phyloP scores from a whole-genome alignment of 495 filamentous ascomycete species.

The Xylaria intraflava region DNA sequence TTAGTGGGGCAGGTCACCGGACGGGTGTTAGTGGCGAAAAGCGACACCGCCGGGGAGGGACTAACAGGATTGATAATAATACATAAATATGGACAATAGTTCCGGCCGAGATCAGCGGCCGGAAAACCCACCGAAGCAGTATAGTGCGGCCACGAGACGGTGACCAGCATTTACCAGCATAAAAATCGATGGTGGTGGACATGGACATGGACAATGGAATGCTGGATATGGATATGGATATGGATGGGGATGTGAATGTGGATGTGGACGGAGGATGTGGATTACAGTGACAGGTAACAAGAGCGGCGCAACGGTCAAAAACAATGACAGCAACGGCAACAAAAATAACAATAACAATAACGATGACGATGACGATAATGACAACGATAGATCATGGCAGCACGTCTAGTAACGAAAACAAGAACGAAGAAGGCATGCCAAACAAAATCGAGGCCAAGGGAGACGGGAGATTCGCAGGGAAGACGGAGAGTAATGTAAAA shows the following conservation, averaged over 20 bases:
- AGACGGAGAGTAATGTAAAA: not conserved
- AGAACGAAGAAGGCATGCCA: not conserved
- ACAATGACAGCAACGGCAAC: not conserved
- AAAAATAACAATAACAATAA: not conserved
- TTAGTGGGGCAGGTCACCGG: conserved; percentile 31
- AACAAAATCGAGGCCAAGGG: not conserved
- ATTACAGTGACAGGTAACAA: not conserved
- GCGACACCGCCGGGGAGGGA: conserved; percentile 20
- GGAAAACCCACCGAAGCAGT: conserved; percentile 13
- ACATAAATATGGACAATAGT: conserved; percentile 8
- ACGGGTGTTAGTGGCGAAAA: conserved; percentile 33
- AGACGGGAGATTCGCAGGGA: not conserved
- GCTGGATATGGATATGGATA: not conserved
- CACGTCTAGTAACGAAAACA: not conserved
- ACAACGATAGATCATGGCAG: too few species aligned
- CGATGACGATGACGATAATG: not conserved
- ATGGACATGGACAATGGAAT: too few species aligned
- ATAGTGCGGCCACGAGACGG: conserved; percentile 11
- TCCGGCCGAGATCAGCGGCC: conserved; percentile 15
- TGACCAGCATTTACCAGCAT: conserved; percentile 13
- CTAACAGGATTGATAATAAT: conserved; percentile 10
- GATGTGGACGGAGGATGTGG: not conserved
- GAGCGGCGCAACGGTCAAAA: not conserved
- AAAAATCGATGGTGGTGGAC: not conserved
- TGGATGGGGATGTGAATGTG: not conserved